A percentile compares a stretch with the other conserved stretches of the same genome.
Conservation (phyloP, 305 asterid species). For the Stenogyne calaminthoides region DNA sequence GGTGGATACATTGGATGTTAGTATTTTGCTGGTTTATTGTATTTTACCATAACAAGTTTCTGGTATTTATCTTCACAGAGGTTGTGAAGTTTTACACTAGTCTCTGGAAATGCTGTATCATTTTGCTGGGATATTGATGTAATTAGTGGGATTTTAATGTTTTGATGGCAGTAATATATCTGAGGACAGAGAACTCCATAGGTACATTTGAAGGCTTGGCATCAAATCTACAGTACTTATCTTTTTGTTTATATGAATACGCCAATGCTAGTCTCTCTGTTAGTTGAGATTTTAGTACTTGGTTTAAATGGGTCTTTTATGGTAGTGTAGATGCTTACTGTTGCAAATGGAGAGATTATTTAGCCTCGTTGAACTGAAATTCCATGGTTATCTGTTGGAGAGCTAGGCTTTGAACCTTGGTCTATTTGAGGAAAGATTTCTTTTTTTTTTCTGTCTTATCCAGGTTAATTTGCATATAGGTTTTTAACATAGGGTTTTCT, state of each 20-base stretch:
- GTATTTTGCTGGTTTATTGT: conserved; percentile 7
- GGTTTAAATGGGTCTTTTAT: conserved; percentile 2
- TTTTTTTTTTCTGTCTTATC: background rate
- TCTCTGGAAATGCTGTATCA: conserved; percentile 17
- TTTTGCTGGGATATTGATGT: conserved; percentile 4
- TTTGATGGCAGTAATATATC: conserved; percentile 17
- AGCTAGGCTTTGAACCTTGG: conserved; percentile 12
- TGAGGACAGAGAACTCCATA: conserved; percentile 9
- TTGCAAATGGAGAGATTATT: conserved; percentile 15
- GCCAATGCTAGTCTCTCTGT: background rate
- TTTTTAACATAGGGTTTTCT: background rate
- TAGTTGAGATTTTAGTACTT: background rate
- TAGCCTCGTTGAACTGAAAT: conserved; percentile 6
- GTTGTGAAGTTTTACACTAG: conserved; percentile 2
- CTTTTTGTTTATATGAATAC: background rate
- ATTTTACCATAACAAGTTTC: background rate
- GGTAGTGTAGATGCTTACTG: background rate
- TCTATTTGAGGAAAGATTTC: background rate
- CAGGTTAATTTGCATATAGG: background rate
- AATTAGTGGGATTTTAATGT: conserved; percentile 23
- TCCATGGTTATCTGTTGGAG: conserved; percentile 10
- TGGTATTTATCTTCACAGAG: conserved; percentile 13
- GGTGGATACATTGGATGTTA: background rate
- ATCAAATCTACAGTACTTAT: background rate
- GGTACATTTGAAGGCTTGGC: conserved; percentile 17